Evolutionary conservation across 75 land plant species (phyloP).

Genomic region (Azolla pinnata): DNA sequence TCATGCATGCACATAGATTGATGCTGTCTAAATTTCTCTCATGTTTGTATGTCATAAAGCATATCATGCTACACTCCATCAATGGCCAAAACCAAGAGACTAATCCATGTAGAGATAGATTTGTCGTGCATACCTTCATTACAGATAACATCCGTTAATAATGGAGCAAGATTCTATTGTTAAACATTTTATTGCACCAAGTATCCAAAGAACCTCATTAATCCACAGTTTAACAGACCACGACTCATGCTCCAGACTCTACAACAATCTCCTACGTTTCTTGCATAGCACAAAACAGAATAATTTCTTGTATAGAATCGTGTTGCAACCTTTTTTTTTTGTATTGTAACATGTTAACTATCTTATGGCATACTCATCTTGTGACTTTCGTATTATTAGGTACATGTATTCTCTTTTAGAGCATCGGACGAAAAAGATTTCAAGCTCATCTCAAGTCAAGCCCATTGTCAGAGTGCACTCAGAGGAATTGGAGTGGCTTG

Average conservation of each 20-base stretch:
- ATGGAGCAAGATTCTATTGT: too few species aligned
- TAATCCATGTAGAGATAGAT: too few species aligned
- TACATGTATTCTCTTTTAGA: slow-evolving; percentile 57
- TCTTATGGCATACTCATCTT: too few species aligned
- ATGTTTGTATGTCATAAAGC: too few species aligned
- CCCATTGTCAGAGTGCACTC: slow-evolving; percentile 33
- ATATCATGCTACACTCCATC: too few species aligned
- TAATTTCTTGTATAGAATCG: background rate
- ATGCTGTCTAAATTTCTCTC: background rate
- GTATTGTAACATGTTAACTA: background rate
- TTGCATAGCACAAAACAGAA: background rate
- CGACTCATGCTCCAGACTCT: background rate
- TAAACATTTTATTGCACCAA: too few species aligned
- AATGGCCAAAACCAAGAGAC: too few species aligned
- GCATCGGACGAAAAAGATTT: slow-evolving; percentile 32
- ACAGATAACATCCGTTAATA: too few species aligned
- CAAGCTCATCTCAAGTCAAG: background rate
- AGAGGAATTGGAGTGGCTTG: slow-evolving; percentile 69
- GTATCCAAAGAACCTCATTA: background rate
- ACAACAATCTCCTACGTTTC: background rate
- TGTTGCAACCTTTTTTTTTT: too few species aligned
- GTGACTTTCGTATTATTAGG: slow-evolving; percentile 26
- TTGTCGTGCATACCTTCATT: too few species aligned
- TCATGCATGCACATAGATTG: too few species aligned
- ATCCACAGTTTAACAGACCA: background rate